Conservation (phyloP, 768 basidiomycete species). For the Tulasnella sp. region DNA sequence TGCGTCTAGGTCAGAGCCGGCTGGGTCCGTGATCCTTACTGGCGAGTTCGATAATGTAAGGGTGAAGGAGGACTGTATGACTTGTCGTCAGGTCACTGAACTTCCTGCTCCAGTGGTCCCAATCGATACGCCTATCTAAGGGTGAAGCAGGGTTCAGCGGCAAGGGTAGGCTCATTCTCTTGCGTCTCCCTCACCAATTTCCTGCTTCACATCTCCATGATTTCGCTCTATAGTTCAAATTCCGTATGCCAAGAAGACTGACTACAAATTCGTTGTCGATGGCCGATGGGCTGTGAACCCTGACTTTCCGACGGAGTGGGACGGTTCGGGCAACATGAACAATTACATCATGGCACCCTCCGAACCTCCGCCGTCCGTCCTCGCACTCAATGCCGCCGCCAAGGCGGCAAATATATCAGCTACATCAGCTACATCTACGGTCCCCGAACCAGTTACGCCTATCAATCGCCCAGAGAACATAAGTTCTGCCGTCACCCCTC, state of each 20-base stretch:
- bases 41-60: conserved; percentile 17
- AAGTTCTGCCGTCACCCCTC: background rate
- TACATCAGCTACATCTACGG: too few relatives aligned
- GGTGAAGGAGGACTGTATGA: too few relatives aligned
- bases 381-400: background rate
- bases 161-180: conserved; percentile 6
- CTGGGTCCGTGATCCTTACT: conserved; percentile 10
- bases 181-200: background rate
- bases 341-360: conserved; percentile 5
- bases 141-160: conserved; percentile 8
- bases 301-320: conserved; percentile 13
- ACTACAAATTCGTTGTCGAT: conserved; percentile 18
- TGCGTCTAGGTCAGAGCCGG: conserved; percentile 8
- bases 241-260: conserved; percentile 10
- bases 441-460: background rate
- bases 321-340: conserved; percentile 8
- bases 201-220: background rate
- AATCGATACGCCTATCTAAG: conserved; percentile 12
- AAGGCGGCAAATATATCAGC: background rate
- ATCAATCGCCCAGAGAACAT: background rate
- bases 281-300: conserved; percentile 10
- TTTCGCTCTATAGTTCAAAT: conserved; percentile 7
- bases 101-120: conserved; percentile 14
- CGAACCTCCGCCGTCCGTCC: background rate
- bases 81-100: too few relatives aligned